phyloP scores from a whole-genome alignment of 2,329 filamentous ascomycete species.

The Penicillium palitans region DNA sequence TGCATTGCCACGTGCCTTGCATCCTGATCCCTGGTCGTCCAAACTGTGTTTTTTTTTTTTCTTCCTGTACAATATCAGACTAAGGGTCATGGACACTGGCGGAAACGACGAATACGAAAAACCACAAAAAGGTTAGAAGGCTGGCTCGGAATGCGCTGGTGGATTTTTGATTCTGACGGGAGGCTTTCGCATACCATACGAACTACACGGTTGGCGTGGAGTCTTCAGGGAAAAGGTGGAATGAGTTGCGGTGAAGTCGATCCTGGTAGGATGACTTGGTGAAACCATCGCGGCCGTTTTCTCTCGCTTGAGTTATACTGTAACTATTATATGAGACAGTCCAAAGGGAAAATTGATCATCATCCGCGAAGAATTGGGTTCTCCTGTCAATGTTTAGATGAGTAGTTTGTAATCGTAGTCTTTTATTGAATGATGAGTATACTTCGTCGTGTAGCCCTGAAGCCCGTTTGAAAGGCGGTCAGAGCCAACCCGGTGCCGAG shows the following conservation, averaged over 20 bases:
- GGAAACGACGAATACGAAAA: constrained; percentile 21
- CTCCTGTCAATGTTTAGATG: not conserved
- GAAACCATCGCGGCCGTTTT: constrained; percentile 20
- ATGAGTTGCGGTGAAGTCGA: constrained; percentile 11
- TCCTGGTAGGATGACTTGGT: constrained; percentile 3
- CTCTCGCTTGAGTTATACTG: constrained; percentile 22
- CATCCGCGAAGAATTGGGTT: constrained; percentile 20
- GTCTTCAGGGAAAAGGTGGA: constrained; percentile 7
- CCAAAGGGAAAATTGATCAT: constrained; percentile 23
- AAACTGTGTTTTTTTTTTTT: constrained; percentile 10
- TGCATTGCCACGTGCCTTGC: not conserved
- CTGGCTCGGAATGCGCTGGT: constrained; percentile 15
- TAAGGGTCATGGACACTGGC: constrained; percentile 14
- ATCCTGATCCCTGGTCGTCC: constrained; percentile 5
- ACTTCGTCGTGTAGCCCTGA: not conserved
- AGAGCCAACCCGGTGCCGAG: constrained; percentile 11
- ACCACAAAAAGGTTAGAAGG: constrained; percentile 31
- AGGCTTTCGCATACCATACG: constrained; percentile 19
- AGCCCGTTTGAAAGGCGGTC: constrained; percentile 17
- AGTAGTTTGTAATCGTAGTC: not conserved
- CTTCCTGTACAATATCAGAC: constrained; percentile 25
- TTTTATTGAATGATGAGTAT: not conserved
- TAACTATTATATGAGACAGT: constrained; percentile 24
- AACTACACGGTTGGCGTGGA: constrained; percentile 16
- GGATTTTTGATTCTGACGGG: constrained; percentile 13